Evolutionary conservation across 768 basidiomycete species (phyloP).

Genomic region (Podaxis carcinomalis): DNA sequence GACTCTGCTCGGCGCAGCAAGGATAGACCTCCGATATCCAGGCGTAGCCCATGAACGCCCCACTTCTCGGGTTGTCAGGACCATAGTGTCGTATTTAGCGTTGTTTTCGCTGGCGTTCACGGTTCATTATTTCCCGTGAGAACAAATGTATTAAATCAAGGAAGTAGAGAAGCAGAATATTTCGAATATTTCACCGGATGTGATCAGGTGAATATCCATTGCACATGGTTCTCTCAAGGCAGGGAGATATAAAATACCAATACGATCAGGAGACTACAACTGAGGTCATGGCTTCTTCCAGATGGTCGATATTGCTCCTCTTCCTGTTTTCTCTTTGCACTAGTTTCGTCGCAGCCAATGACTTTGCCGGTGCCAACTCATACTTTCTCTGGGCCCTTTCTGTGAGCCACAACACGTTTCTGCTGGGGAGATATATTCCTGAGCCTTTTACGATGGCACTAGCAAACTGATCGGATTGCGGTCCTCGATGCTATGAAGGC

Average conservation of each 20-base stretch:
- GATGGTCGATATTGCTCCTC: conserved; percentile 3
- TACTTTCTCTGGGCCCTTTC: conserved; percentile 21
- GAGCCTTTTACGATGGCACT: background rate
- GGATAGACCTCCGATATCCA: conserved; percentile 4
- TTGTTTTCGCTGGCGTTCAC: background rate
- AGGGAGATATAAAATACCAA: background rate
- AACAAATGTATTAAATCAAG: background rate
- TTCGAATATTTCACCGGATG: background rate
- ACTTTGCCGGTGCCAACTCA: conserved; percentile 24
- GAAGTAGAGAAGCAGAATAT: background rate
- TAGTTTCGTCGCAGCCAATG: conserved; percentile 18
- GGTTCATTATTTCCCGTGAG: background rate
- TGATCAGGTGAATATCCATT: conserved; percentile 4
- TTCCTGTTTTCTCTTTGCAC: conserved; percentile 6
- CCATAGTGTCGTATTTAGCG: too few relatives aligned
- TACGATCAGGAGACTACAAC: background rate
- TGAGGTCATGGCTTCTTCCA: conserved; percentile 1
- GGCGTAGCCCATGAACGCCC: too few relatives aligned
- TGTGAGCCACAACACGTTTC: conserved; percentile 9
- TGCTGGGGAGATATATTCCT: background rate
- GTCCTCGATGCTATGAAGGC: conserved; percentile 17
- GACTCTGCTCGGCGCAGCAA: conserved; percentile 15
- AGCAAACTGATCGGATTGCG: conserved; percentile 16
- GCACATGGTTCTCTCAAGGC: conserved; percentile 2
- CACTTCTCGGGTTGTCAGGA: too few relatives aligned